Percentiles rank a stretch among this genome's conserved stretches.
Conservation (phyloP, 768 basidiomycete genomes). For the Kondoa subrosea region DNA sequence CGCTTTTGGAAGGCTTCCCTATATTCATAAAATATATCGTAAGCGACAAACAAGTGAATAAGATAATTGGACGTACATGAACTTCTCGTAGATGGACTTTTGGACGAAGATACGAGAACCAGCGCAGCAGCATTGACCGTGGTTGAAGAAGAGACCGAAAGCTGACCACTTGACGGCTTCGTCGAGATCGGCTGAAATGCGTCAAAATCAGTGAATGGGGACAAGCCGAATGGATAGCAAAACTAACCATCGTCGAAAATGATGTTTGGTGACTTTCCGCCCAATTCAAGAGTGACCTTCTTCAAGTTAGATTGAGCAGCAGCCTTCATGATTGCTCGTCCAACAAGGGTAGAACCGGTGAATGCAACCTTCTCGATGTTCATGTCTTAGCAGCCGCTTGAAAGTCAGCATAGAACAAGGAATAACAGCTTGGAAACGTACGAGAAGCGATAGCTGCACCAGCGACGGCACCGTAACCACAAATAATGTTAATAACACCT, state of each 20-base stretch:
- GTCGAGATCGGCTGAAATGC: constrained; percentile 29
- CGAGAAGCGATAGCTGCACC: constrained; percentile 55
- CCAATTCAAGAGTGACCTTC: constrained; percentile 63
- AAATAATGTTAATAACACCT: constrained; percentile 56
- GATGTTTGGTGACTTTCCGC: constrained; percentile 23
- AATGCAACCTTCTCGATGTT: constrained; percentile 43
- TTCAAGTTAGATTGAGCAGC: constrained; percentile 70
- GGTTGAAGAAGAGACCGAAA: constrained; percentile 56
- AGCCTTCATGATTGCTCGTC: constrained; percentile 62
- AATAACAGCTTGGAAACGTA: constrained; percentile 29
- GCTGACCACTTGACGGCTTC: constrained; percentile 34
- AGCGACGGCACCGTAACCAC: constrained; percentile 52
- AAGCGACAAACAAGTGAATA: constrained; percentile 26
- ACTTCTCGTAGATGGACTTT: neutral
- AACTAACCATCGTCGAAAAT: neutral
- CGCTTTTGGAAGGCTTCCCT: constrained; percentile 43
- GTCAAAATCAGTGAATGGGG: constrained; percentile 47
- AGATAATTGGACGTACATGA: neutral
- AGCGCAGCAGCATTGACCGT: constrained; percentile 33
- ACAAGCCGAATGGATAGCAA: constrained; percentile 24
- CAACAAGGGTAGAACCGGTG: constrained; percentile 66
- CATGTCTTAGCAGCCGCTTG: constrained; percentile 9
- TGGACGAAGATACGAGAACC: constrained; percentile 62
- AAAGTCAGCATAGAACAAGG: constrained; percentile 32
- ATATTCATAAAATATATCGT: constrained; percentile 63